A percentile compares a stretch with the other conserved stretches of the same genome.
phyloP scores from a whole-genome alignment of 345 rosid genomes.

The Eucalyptus marginata region DNA sequence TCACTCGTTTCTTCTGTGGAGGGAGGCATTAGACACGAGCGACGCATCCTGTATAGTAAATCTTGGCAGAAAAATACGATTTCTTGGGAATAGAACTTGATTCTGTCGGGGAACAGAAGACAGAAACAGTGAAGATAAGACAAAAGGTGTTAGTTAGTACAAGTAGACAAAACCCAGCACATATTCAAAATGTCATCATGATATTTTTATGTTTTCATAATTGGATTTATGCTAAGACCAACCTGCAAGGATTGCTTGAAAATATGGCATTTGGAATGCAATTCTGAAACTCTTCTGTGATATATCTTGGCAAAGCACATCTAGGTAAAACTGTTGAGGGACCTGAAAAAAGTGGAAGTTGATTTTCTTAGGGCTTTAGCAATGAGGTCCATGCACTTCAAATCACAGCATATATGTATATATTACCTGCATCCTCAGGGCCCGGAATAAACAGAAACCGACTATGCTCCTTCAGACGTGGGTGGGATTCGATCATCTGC shows the following conservation, averaged over 20 bases:
- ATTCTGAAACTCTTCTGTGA: slow-evolving; percentile 64
- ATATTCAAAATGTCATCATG: background rate
- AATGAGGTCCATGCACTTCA: background rate
- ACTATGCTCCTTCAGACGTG: slow-evolving; percentile 65
- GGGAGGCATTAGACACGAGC: slow-evolving; percentile 81
- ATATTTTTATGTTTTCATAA: background rate
- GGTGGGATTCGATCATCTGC: slow-evolving; percentile 58
- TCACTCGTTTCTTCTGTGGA: slow-evolving; percentile 77
- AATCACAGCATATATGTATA: background rate
- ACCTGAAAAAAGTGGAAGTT: slow-evolving; percentile 29
- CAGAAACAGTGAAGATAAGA: background rate
- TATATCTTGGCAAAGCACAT: slow-evolving; percentile 63
- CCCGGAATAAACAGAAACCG: slow-evolving; percentile 90
- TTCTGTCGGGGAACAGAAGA: slow-evolving; percentile 32
- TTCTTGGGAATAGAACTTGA: slow-evolving; percentile 84
- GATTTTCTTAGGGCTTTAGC: background rate
- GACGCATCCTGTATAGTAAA: slow-evolving; percentile 84
- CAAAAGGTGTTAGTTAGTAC: background rate
- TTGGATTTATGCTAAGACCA: background rate
- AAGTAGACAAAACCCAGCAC: background rate
- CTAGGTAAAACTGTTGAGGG: slow-evolving; percentile 82
- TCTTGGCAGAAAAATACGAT: slow-evolving; percentile 86
- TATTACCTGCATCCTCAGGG: slow-evolving; percentile 82
- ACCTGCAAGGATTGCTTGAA: slow-evolving; percentile 97
- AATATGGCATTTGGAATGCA: slow-evolving; percentile 72